These are phyloP conservation scores for Canariomyces notabilis DNA, from an alignment of 2,329 filamentous ascomycete species.

Conservation along the genomic window DNA sequence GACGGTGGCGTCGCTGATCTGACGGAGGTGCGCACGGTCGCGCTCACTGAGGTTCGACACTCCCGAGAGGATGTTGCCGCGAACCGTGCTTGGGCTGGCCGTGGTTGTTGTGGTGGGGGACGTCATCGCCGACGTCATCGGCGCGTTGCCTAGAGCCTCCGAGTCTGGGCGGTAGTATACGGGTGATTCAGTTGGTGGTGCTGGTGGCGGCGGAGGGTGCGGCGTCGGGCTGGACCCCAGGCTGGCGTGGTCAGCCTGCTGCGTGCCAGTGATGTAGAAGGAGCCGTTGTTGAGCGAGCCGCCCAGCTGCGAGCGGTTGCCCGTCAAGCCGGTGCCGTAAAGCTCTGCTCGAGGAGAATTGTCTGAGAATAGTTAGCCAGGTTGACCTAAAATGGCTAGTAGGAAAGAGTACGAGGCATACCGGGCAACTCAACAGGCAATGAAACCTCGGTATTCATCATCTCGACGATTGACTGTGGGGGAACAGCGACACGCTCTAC, in stretches of 20 bases:
- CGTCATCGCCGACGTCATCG: slow-evolving; percentile 1
- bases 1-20: slow-evolving; percentile 39
- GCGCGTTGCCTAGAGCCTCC: slow-evolving; percentile 15
- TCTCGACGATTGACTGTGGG: slow-evolving; percentile 20
- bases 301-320: slow-evolving; percentile 32
- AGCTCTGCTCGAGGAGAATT: slow-evolving; percentile 43
- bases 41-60: slow-evolving; percentile 39
- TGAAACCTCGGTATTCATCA: slow-evolving; percentile 22
- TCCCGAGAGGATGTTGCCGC: slow-evolving; percentile 32
- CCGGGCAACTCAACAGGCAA: slow-evolving; percentile 41
- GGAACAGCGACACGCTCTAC: slow-evolving; percentile 31
- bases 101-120: slow-evolving; percentile 2
- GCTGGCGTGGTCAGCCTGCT: slow-evolving; percentile 30
- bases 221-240: slow-evolving; percentile 21
- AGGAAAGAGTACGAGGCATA: slow-evolving; percentile 25
- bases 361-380: slow-evolving; percentile 30
- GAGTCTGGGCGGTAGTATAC: slow-evolving; percentile 20
- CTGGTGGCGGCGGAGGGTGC: slow-evolving; percentile 3
- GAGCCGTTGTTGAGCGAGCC: slow-evolving; percentile 28
- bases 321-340: slow-evolving; percentile 39
- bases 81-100: slow-evolving; percentile 9
- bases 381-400: no score
- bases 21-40: slow-evolving; percentile 37
- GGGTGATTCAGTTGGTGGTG: slow-evolving; percentile 7
- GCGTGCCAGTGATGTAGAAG: slow-evolving; percentile 23